These are phyloP conservation scores for Hanseniaspora lachancei DNA, from an alignment of 805 yeast species.

Conservation along the genomic window DNA sequence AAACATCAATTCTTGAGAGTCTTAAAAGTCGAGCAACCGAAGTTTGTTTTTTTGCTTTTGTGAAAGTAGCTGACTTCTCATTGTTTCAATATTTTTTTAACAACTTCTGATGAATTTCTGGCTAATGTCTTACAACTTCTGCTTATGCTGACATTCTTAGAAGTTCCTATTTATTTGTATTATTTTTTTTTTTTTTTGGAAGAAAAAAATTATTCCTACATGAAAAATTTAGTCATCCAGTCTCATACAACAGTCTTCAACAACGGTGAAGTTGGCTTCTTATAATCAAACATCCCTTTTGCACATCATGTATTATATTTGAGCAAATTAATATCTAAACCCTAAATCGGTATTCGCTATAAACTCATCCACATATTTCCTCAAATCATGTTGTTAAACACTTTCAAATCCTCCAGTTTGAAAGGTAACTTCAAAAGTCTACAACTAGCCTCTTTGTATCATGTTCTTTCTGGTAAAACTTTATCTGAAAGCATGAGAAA, in stretches of 20 bases:
- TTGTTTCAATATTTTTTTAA: not conserved
- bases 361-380: not conserved
- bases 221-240: not conserved
- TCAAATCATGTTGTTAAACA: not conserved
- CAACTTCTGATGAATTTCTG: not conserved
- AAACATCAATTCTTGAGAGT: too few species aligned
- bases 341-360: not conserved
- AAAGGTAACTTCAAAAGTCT: not conserved
- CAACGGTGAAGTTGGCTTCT: not conserved
- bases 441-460: constrained; percentile 16
- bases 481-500: constrained; percentile 34
- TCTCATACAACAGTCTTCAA: too few species aligned
- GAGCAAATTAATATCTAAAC: not conserved
- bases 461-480: constrained; percentile 36
- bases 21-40: too few species aligned
- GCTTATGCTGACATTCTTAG: not conserved
- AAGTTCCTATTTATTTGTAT: too few species aligned
- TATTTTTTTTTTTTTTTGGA: not conserved
- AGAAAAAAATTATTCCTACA: not conserved
- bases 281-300: too few species aligned
- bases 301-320: too few species aligned
- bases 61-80: too few species aligned
- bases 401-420: not conserved
- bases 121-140: not conserved
- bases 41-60: too few species aligned